Base-by-base conservation (phyloP, 2,329 filamentous ascomycete genomes). In the Lachnellula hyalina region DNA sequence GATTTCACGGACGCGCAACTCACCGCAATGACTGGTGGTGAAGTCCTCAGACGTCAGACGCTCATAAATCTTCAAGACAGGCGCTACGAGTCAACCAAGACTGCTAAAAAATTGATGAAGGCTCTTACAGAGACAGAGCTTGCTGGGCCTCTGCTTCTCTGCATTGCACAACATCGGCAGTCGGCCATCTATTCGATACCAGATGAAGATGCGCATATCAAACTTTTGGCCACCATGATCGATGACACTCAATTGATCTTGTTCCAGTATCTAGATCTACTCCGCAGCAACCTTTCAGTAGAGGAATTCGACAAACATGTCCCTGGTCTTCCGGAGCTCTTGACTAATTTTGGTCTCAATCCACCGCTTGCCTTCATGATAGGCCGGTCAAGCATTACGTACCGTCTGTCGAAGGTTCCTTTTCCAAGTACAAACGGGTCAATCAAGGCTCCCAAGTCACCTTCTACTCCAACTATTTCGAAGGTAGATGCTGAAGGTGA, bases 1-100 rank as follows among this genome's bases (percentile, higher is more conserved):
- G 90, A 92, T 66, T 93, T 96, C 66, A 96, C 90, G 32, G 93
- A 99, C 63, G 77, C 85, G 17, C 92, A 96, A 71, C 81, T 96
- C 28, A 77, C 89, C 59, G 91, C 90, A 14, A 91, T 99, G 83
- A 90, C 89, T 41, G 93, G 92, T 57, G 92, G 93, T 14, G 84
- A 90, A 50, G 76, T 86, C 25, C 77, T 99, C 11, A 87, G 89
- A 61, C 83, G 85, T 9, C 88, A 93, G 64, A 95, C 89, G 1
- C 79, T 97, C 40, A 81, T 89, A 57, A 84, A 88, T 53, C 78
- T 96, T 3, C 82, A 89, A 41, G 94, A 99, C 68, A 87, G 85
- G 65, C 87, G 93, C 19, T 89, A 91, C 61, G 85, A 89, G 61
- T 87, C 84, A 11, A 81, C 80, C 53, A 83, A 80, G 54, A 90